Conservation (phyloP, 208 protist genomes). For the Histomonas meleagridis region DNA sequence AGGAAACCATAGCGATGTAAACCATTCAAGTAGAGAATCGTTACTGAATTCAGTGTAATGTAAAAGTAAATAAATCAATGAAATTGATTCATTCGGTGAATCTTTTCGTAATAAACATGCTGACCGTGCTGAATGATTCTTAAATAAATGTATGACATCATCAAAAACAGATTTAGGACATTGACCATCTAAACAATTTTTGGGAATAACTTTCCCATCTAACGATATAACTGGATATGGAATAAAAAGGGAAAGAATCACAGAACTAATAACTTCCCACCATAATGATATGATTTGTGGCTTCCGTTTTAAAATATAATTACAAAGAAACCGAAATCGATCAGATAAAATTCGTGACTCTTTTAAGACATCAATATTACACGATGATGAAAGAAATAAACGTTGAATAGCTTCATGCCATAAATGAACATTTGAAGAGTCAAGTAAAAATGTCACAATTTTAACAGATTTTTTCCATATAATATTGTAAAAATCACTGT, state of each 20-base stretch:
- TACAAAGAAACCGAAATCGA: background rate
- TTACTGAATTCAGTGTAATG: no score
- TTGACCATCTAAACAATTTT: background rate
- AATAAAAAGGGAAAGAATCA: background rate
- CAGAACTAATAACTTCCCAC: background rate
- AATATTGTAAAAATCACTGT: no score
- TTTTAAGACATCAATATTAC: background rate
- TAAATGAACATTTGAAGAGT: background rate
- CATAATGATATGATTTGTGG: background rate
- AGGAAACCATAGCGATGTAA: background rate
- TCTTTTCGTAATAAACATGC: no score
- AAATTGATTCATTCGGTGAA: background rate
- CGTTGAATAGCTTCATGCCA: background rate
- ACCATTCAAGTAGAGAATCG: no score
- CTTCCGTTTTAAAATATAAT: background rate
- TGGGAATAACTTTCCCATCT: background rate
- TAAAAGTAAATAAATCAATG: background rate
- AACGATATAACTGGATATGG: background rate
- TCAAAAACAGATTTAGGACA: background rate
- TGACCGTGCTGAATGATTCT: no score
- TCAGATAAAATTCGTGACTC: background rate
- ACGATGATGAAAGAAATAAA: background rate
- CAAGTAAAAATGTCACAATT: background rate
- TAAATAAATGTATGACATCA: background rate
- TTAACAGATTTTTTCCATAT: background rate